These are phyloP conservation scores for Tuber umbilicatum DNA, from an alignment of 495 filamentous ascomycete species.

Conservation along the genomic window DNA sequence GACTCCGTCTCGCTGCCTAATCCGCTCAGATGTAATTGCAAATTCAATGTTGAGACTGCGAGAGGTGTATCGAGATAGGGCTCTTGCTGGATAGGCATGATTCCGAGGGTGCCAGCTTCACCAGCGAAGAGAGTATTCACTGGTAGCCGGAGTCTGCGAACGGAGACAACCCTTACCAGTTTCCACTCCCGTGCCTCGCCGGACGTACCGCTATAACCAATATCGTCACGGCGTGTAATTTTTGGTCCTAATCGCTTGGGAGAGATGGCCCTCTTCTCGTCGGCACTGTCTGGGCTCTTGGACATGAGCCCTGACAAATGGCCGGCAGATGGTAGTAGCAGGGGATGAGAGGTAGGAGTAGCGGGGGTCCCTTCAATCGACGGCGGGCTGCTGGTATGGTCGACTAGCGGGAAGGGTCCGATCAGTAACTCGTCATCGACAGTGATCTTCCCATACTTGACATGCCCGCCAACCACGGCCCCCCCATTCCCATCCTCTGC, in stretches of 20 bases:
- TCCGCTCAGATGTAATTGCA: slow-evolving; percentile 17
- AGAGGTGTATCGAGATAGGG: not conserved
- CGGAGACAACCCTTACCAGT: slow-evolving; percentile 57
- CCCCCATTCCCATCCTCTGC: slow-evolving; percentile 42
- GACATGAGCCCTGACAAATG: slow-evolving; percentile 25
- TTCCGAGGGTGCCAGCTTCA: slow-evolving; percentile 84
- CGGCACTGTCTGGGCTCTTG: slow-evolving; percentile 30
- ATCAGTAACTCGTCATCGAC: slow-evolving; percentile 73
- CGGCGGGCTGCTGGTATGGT: not conserved
- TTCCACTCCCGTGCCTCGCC: slow-evolving; percentile 36
- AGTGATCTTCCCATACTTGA: slow-evolving; percentile 68
- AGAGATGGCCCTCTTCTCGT: slow-evolving; percentile 17
- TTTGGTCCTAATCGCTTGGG: not conserved
- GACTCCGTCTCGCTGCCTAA: slow-evolving; percentile 28
- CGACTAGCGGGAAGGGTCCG: slow-evolving; percentile 58
- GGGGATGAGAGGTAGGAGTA: slow-evolving; percentile 27
- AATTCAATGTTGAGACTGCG: not conserved
- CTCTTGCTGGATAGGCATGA: slow-evolving; percentile 50
- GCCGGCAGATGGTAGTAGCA: slow-evolving; percentile 22
- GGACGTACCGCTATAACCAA: slow-evolving; percentile 5
- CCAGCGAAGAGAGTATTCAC: slow-evolving; percentile 68
- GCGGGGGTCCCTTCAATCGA: slow-evolving; percentile 35
- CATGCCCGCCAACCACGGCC: slow-evolving; percentile 71
- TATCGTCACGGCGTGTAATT: slow-evolving; percentile 15
- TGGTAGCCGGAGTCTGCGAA: slow-evolving; percentile 79